Base-by-base conservation (phyloP, 2,329 filamentous ascomycete species). In the Chrysosporium queenslandicum region DNA sequence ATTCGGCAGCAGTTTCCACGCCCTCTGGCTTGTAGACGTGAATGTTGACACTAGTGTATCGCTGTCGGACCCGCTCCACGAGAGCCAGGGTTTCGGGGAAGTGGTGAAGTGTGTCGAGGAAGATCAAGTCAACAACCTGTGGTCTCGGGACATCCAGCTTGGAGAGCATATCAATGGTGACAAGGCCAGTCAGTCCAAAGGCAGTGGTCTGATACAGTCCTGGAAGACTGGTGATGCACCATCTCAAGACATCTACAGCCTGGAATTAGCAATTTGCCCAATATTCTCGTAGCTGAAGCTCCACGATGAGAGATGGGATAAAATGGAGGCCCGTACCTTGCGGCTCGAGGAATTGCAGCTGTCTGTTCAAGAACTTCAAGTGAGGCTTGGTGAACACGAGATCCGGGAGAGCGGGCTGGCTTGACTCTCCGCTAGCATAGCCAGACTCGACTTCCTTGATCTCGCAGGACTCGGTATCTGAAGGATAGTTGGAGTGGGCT, bases 11-110 rank as follows among this genome's bases (percentile, higher is more conserved):
- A 0, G 78, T 89, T 52, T 85, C 78, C 63, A 80, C 79, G 48
- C 85, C 87, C 49, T 83, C 80, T 11, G 92, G 92, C 76, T 86
- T 90, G 81, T 87, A 97, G 60, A 91, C 78, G 74, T 98, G 91
- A 53, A 98, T 75, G 56, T 80, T 85, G 60, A 90, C 77, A 62
- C 83, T 78, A 41, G 86, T 83, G 68, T 98, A 98, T 58, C 79
- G 80, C 58, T 77, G 77, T 65, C 81, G 81, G 58, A 96, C 82
- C 46, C 81, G 79, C 63, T 92, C 79, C 46, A 91, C 78, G 14
- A 91, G 78, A 52, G 80, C 75, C 59, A 86, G 77, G 8, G 86
- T 91, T 72, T 91, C 86, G 52, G 79, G 64, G 69, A 91, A 91
- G 72, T 91, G 86, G 71, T 90, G 85, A 49, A 90, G 75, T 32